Evolutionary conservation across 139 green algal species (phyloP), one percentile per base, ranked within the genome.

Genomic region (Chloropicon primus): DNA sequence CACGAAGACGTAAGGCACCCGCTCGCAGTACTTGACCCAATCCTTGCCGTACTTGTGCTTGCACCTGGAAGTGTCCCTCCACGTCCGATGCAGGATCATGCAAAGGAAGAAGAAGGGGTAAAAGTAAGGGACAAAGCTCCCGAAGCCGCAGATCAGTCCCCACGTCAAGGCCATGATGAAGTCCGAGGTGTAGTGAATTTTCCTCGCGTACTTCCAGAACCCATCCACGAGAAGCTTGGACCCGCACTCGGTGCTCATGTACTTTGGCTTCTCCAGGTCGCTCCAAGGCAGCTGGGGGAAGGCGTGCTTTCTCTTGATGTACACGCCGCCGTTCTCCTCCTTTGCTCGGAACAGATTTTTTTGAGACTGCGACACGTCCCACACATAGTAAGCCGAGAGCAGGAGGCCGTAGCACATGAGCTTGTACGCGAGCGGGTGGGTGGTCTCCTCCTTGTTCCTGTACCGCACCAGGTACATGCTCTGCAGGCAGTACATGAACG

Each of bases 181-280:
- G 27, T 78, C 75, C 26, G 26, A 27, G 21, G 75, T 78, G 75
- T 78, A 78, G 75, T 78, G 75, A 2, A 78, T 71, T 41, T 78
- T 78, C 5, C 26, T 23, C 23, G 75, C 75, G 3, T 25, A 25
- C 3, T 24, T n/a, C n/a, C 23, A 25, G 29, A 28, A 78, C 5
- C 75, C 75, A 41, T 0, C 21, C 10, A 54, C 26, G 0, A 78
- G 75, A 24, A 78, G 26, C 21, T 28, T 71, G 21, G 5, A 17
- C 73, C 23, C 73, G 21, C 5, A 3, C 2, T 3, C 2, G 27
- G 73, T 54, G 23, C 2, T 10, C 5, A 54, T 41, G 5, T 17
- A 17, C 22, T 21, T n/a, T n/a, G n/a, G n/a, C n/a, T n/a, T n/a
- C n/a, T n/a, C n/a, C n/a, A n/a, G n/a, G n/a, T n/a, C n/a, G n/a